Base-by-base conservation (phyloP, 768 basidiomycete genomes). In the Boletus rubroflammeus region DNA sequence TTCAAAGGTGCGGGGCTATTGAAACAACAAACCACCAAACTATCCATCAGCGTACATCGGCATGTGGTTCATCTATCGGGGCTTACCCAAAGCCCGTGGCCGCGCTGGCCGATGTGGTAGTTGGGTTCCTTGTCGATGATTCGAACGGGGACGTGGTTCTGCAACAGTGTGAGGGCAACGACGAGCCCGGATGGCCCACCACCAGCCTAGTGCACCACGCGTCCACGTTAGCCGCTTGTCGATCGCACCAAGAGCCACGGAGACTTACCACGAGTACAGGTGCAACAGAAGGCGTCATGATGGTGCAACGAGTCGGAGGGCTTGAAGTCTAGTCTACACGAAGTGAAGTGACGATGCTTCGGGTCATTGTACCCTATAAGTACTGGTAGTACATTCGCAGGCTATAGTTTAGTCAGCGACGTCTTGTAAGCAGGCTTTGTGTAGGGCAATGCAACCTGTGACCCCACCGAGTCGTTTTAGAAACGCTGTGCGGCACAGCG, bases 41-140 rank as follows among this genome's bases (percentile, higher is more conserved):
- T 0, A 23, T 9, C 17, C 1, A 21, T 58, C 32, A 51, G 47
- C 8, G 19, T 19, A 10, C 10, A 14, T 11, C 35, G 5, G 13
- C 11, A 28, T 25, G 9, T 39, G n/a, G 10, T 9, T 6, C 17
- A 2, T 41, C 41, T 2, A 28, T 26, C 14, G 15, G 10, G 51
- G 28, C 67, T 34, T 38, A 75, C 76, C 71, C 73, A 75, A 26
- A 80, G 57, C 3, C 68, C 76, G 5, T 65, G 66, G 3, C 71
- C 73, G 3, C 78, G 73, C 53, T 76, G 72, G 3, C 75, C 75
- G 15, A 72, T 57, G 14, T 64, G 70, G 10, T 72, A 68, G 0
- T 67, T 47, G 0, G 67, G 59, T 47, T 72, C 73, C 56, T 78
- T 79, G 53, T 83, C 77, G 43, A 83, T 76, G 26, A 84, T 74